Evolutionary conservation across 1,284 basidiomycete genomes (phyloP).

Genomic region (Leccinum variabile): DNA sequence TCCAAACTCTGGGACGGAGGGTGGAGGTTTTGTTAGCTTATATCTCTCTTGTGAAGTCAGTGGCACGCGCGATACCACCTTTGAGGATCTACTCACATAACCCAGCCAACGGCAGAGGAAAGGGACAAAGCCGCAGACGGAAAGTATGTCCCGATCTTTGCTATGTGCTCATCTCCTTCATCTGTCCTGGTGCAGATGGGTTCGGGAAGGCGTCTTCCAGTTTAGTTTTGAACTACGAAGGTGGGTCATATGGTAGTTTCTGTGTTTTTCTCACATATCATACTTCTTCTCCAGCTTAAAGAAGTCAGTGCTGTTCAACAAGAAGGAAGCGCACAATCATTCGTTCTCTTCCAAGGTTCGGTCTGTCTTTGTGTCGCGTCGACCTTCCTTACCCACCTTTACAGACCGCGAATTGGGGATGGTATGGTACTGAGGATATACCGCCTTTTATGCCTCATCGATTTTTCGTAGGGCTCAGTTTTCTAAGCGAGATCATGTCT

Average conservation of each 20-base stretch:
- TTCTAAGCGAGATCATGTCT: slow-evolving; percentile 72
- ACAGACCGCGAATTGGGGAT: slow-evolving; percentile 83
- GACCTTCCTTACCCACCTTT: slow-evolving; percentile 13
- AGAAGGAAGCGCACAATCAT: slow-evolving; percentile 83
- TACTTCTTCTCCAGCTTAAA: slow-evolving; percentile 39
- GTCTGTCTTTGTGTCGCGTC: neutral
- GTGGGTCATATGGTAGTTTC: slow-evolving; percentile 36
- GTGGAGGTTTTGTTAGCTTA: slow-evolving; percentile 62
- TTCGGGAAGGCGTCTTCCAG: slow-evolving; percentile 79
- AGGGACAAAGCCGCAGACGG: slow-evolving; percentile 64
- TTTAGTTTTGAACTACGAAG: slow-evolving; percentile 83
- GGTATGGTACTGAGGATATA: slow-evolving; percentile 43
- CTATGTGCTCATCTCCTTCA: neutral
- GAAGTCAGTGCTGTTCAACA: slow-evolving; percentile 54
- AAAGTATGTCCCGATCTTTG: slow-evolving; percentile 42
- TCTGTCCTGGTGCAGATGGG: slow-evolving; percentile 53
- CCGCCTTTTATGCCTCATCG: slow-evolving; percentile 2
- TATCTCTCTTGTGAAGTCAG: slow-evolving; percentile 80
- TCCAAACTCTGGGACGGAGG: slow-evolving; percentile 67
- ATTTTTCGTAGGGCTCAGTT: slow-evolving; percentile 68
- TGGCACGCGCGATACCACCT: slow-evolving; percentile 11
- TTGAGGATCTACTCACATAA: slow-evolving; percentile 15
- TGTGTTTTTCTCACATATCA: neutral
- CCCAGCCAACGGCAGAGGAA: slow-evolving; percentile 74
- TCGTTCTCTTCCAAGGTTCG: slow-evolving; percentile 76